These are phyloP conservation scores for Suillus subaureus DNA, from an alignment of 768 basidiomycete species.

Conservation along the genomic window DNA sequence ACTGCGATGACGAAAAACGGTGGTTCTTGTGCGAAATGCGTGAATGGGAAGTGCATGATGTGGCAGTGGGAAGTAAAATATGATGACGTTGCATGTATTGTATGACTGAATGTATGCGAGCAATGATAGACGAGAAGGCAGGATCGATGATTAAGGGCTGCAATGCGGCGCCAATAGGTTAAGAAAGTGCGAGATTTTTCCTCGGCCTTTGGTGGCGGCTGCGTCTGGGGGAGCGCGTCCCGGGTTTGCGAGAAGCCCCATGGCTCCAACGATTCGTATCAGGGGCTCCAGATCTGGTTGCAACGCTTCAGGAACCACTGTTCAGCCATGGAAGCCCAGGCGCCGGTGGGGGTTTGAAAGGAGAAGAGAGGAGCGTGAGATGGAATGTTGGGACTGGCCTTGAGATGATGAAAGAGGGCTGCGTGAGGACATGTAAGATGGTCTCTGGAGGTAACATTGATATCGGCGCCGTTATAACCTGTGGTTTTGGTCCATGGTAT, in stretches of 20 bases:
- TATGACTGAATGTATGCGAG: not conserved
- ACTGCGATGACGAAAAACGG: too few relatives aligned
- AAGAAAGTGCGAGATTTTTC: not conserved
- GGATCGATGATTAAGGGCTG: not conserved
- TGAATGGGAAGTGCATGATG: not conserved
- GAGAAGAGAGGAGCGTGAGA: constrained; percentile 11
- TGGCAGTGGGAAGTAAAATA: not conserved
- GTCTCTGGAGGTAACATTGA: constrained; percentile 26
- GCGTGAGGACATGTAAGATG: constrained; percentile 17
- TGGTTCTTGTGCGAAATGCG: not conserved
- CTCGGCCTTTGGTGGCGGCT: not conserved
- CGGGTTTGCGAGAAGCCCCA: not conserved
- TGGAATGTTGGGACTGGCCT: constrained; percentile 19
- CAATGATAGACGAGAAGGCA: not conserved
- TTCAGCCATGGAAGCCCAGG: constrained; percentile 3
- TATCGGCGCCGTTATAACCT: constrained; percentile 24
- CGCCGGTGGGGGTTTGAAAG: not conserved
- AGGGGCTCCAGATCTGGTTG: not conserved
- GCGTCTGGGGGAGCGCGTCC: not conserved
- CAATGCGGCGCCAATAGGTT: not conserved
- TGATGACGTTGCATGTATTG: not conserved
- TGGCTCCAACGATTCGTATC: not conserved
- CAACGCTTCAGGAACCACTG: constrained; percentile 7
- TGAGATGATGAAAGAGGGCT: constrained; percentile 29
- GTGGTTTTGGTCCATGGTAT: constrained; percentile 43